Evolutionary conservation across 2,329 filamentous ascomycete species (phyloP), one percentile per base, ranked within the genome.

Genomic region (Lecanosticta acicola): DNA sequence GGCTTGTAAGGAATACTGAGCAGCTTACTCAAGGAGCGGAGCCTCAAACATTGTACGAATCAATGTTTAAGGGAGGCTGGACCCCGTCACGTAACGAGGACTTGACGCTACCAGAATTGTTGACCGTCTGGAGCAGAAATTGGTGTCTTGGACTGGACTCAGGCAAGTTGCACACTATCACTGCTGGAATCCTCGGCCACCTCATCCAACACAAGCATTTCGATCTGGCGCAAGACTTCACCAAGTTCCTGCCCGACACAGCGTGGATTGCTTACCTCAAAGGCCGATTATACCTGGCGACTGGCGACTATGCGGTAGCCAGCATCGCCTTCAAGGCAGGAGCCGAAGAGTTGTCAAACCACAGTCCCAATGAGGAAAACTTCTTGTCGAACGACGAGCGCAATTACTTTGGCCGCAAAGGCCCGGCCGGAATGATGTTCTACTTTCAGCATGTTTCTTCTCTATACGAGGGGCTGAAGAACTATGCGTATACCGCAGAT

Each of bases 401-500:
- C 10, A 72, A 74, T 43, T 71, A 64, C 42, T 82, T 84, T 60
- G 76, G 89, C 61, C 79, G 80, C 45, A n/a, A n/a, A n/a, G n/a
- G n/a, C n/a, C n/a, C n/a, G n/a, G n/a, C n/a, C 5, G 93, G 91
- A 1, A 75, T 90, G 33, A 78, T 87, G 3, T 82, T 79, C 52
- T 98, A 96, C 68, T 94, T 94, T 66, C 81, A 84, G 34, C 93
- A 98, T 64, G 79, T 97, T 41, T 78, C 90, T 10, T 76, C 80
- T 16, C 75, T 98, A 1, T 97, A 86, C 61, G 90, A 96, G 63
- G 79, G 79, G 56, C 78, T 80, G 35, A 85, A 83, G 56, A 81
- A 84, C 0, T 87, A 86, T 65, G 85, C 86, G 1, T 86, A 85
- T 59, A 87, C 94, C 33, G 79, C 88, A 4, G 87, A 94, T 55